Evolutionary conservation across 805 yeast species (phyloP).

Genomic region (Clavispora carvajalis): DNA sequence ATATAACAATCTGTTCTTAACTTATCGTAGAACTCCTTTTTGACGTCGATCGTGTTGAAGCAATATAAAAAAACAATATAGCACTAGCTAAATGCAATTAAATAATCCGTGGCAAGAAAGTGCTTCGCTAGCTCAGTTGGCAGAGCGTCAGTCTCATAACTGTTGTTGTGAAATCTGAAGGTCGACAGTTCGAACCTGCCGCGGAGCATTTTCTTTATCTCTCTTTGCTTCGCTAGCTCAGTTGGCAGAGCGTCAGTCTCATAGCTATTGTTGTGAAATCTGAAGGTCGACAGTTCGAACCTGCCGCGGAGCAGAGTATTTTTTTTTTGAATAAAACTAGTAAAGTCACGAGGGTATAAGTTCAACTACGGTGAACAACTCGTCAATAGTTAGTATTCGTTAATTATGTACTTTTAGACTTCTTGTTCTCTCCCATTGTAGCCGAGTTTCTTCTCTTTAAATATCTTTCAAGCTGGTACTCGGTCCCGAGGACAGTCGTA

Average conservation of each 20-base stretch:
- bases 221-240: slow-evolving; percentile 4
- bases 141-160: slow-evolving; percentile 5
- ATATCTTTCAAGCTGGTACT: neutral
- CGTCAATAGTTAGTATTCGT: too few relatives aligned
- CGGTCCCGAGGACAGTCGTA: neutral
- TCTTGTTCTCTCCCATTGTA: neutral
- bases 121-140: slow-evolving; percentile 18
- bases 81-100: neutral
- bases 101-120: neutral
- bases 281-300: slow-evolving; percentile 45
- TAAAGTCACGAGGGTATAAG: too few relatives aligned
- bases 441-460: neutral
- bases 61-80: too few relatives aligned
- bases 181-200: slow-evolving; percentile 47
- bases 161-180: slow-evolving; percentile 32
- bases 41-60: too few relatives aligned
- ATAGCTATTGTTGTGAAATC: slow-evolving; percentile 23
- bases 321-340: too few relatives aligned
- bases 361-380: too few relatives aligned
- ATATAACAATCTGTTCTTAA: too few relatives aligned
- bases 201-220: slow-evolving; percentile 30
- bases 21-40: too few relatives aligned
- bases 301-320: slow-evolving; percentile 39
- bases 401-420: neutral
- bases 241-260: slow-evolving; percentile 6